These are phyloP conservation scores for Saturnispora dispora DNA, from an alignment of 805 yeast species.

Conservation along the genomic window DNA sequence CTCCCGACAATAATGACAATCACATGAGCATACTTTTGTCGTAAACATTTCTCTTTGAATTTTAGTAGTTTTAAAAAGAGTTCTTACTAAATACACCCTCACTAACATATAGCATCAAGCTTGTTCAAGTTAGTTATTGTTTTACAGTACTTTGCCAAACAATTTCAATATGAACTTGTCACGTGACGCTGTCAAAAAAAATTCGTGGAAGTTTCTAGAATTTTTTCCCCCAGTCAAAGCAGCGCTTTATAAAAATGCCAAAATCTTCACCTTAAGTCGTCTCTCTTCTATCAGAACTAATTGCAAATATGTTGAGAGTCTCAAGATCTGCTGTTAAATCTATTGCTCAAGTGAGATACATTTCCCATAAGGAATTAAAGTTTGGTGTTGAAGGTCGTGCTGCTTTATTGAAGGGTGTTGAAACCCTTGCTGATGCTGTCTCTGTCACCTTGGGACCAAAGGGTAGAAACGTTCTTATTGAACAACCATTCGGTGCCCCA, in stretches of 20 bases:
- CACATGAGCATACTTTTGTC: too few species aligned
- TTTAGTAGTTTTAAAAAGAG: too few species aligned
- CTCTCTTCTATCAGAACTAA: not conserved
- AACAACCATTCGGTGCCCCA: slow-evolving; percentile 94
- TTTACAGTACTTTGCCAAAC: not conserved
- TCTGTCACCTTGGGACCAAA: slow-evolving; percentile 96
- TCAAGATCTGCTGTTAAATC: slow-evolving; percentile 36
- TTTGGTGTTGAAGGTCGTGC: slow-evolving; percentile 98
- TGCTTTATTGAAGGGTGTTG: slow-evolving; percentile 87
- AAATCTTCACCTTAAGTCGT: not conserved
- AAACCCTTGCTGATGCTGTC: slow-evolving; percentile 90
- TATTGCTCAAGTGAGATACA: slow-evolving; percentile 34
- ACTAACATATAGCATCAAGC: too few species aligned
- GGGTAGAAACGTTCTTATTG: slow-evolving; percentile 94
- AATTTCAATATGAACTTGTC: not conserved
- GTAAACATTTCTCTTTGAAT: too few species aligned
- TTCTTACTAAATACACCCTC: too few species aligned
- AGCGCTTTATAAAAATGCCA: not conserved
- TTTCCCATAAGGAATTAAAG: slow-evolving; percentile 83
- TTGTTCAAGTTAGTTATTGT: too few species aligned
- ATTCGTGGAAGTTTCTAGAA: slow-evolving; percentile 5
- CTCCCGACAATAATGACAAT: too few species aligned
- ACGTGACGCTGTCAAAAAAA: not conserved
- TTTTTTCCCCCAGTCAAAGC: not conserved
- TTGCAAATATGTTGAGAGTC: slow-evolving; percentile 37